Evolutionary conservation across 2,329 filamentous ascomycete genomes (phyloP).

Genomic region (Alternaria atra): DNA sequence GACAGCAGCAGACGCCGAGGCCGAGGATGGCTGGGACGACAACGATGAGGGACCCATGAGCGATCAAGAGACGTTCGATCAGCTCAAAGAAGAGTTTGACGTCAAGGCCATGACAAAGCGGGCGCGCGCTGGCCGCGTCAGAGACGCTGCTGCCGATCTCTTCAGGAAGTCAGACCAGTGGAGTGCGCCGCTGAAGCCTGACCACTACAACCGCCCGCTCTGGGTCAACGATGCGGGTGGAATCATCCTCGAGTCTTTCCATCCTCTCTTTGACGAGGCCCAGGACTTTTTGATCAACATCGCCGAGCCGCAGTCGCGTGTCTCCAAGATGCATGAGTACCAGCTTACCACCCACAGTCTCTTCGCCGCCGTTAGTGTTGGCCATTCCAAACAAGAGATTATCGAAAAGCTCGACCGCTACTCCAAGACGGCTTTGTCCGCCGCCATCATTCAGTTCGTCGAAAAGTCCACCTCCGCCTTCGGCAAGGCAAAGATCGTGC

Average conservation of each 20-base stretch:
- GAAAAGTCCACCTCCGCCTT: slow-evolving; percentile 87
- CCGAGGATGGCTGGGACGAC: slow-evolving; percentile 65
- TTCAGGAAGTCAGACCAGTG: slow-evolving; percentile 79
- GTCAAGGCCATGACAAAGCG: slow-evolving; percentile 47
- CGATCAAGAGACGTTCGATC: slow-evolving; percentile 60
- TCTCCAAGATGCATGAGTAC: slow-evolving; percentile 93
- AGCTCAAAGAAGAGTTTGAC: slow-evolving; percentile 52
- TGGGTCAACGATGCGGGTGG: slow-evolving; percentile 91
- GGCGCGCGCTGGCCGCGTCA: slow-evolving; percentile 31
- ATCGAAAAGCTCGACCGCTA: slow-evolving; percentile 87
- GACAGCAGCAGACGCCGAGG: slow-evolving; percentile 44
- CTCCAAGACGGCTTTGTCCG: slow-evolving; percentile 85
- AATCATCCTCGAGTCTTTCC: slow-evolving; percentile 95
- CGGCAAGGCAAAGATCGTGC: slow-evolving; percentile 92
- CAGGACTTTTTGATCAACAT: slow-evolving; percentile 97
- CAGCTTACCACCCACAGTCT: slow-evolving; percentile 89
- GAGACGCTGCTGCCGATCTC: slow-evolving; percentile 64
- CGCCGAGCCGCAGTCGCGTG: slow-evolving; percentile 89
- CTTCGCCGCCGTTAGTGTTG: slow-evolving; percentile 94
- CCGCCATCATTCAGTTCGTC: slow-evolving; percentile 81
- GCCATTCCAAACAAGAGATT: slow-evolving; percentile 88
- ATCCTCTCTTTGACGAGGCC: slow-evolving; percentile 82
- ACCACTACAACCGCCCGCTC: slow-evolving; percentile 87
- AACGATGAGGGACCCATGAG: slow-evolving; percentile 59
- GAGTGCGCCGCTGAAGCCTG: slow-evolving; percentile 81